These are phyloP conservation scores for Aspergillus luchuensis DNA, from an alignment of 2,329 filamentous ascomycete species.

Conservation along the genomic window DNA sequence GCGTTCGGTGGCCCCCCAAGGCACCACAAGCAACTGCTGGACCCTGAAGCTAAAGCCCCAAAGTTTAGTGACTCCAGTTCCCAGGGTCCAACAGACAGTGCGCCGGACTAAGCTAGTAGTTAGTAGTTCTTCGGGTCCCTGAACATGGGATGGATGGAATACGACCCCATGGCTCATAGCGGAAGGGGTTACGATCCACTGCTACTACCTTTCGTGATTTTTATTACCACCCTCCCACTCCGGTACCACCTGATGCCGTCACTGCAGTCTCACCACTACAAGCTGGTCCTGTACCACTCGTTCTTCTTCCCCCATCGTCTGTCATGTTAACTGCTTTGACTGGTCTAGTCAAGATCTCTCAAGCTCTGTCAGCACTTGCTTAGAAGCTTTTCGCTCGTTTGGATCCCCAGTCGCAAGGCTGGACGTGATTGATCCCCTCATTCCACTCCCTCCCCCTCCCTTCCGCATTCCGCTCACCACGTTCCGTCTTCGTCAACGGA, in stretches of 20 bases:
- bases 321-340: not conserved
- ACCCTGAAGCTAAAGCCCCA: not conserved
- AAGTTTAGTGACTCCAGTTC: not conserved
- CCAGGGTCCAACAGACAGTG: not conserved
- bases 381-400: not conserved
- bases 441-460: slow-evolving; percentile 1
- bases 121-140: not conserved
- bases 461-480: not conserved
- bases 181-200: slow-evolving; percentile 4
- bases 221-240: not conserved
- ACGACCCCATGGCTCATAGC: not conserved
- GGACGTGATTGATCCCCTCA: not conserved
- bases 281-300: not conserved
- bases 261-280: slow-evolving; percentile 3
- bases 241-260: slow-evolving; percentile 4
- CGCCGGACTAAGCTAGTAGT: not conserved
- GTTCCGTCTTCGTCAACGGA: not conserved
- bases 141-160: too few relatives aligned
- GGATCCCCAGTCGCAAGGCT: not conserved
- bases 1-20: not conserved
- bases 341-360: not conserved
- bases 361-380: not conserved
- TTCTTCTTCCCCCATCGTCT: not conserved
- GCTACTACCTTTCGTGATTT: not conserved
- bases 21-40: not conserved